These are phyloP conservation scores for Platanthera zijinensis DNA, from an alignment of 106 monocot genomes.

Conservation along the genomic window DNA sequence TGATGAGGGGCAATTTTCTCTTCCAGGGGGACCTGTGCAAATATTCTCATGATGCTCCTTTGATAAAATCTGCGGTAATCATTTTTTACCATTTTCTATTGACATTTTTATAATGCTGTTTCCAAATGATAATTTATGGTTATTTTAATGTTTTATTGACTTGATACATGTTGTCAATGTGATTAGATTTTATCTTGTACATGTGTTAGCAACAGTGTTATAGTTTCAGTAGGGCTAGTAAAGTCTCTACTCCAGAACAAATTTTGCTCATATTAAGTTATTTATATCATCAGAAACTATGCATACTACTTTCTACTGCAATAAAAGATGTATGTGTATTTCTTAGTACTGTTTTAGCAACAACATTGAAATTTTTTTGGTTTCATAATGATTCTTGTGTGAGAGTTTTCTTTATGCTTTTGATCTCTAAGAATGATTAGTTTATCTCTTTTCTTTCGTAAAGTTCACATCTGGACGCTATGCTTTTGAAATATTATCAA, in stretches of 20 bases:
- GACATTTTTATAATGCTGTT: neutral
- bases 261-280: neutral
- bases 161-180: neutral
- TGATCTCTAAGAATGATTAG: neutral
- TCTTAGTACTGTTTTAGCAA: neutral
- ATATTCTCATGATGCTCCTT: constrained; percentile 85
- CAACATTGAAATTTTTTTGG: neutral
- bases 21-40: constrained; percentile 70
- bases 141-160: neutral
- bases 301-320: neutral
- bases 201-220: neutral
- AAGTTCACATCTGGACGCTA: neutral
- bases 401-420: neutral
- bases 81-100: neutral
- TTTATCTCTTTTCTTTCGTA: neutral
- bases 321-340: neutral
- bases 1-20: constrained; percentile 8
- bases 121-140: neutral
- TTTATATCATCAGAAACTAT: neutral
- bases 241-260: neutral
- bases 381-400: neutral
- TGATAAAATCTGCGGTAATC: constrained; percentile 77
- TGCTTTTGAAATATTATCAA: neutral
- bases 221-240: neutral
- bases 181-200: neutral